Evolutionary conservation across 2,329 filamentous ascomycete genomes (phyloP).

Genomic region (Talaromyces sp.): DNA sequence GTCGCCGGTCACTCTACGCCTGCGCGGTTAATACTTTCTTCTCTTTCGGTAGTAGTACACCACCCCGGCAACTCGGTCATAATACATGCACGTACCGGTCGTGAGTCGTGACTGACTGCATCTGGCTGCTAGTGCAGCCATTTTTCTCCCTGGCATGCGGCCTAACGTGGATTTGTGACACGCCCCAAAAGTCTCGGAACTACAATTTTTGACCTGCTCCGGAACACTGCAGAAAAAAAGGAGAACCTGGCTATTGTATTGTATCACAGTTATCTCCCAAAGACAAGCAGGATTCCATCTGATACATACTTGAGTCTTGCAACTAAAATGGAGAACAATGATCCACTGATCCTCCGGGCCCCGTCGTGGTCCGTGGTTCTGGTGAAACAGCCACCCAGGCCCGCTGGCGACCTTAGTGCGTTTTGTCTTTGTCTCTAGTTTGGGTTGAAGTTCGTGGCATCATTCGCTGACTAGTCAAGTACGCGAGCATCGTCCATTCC

Average conservation of each 20-base stretch:
- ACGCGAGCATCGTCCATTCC: neutral
- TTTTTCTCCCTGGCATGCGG: neutral
- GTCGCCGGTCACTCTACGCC: neutral
- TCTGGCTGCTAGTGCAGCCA: slow-evolving; percentile 3
- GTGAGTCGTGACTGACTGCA: neutral
- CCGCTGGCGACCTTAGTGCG: neutral
- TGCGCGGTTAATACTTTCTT: neutral
- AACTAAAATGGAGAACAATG: neutral
- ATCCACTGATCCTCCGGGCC: neutral
- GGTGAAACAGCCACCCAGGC: slow-evolving; percentile 7
- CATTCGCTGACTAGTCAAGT: neutral
- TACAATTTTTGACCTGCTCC: neutral
- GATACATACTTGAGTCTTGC: neutral
- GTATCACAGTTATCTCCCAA: neutral
- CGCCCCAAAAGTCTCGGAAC: neutral
- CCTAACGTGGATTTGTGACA: slow-evolving; percentile 10
- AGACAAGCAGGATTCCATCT: neutral
- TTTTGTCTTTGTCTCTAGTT: neutral
- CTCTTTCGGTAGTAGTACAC: neutral
- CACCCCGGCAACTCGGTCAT: neutral
- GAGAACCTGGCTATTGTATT: neutral
- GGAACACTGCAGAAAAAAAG: neutral
- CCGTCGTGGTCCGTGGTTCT: neutral
- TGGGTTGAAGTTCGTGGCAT: neutral
- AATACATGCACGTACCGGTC: neutral